phyloP scores from a whole-genome alignment of 352 stramenopile species.

The Vaucheria bursata region DNA sequence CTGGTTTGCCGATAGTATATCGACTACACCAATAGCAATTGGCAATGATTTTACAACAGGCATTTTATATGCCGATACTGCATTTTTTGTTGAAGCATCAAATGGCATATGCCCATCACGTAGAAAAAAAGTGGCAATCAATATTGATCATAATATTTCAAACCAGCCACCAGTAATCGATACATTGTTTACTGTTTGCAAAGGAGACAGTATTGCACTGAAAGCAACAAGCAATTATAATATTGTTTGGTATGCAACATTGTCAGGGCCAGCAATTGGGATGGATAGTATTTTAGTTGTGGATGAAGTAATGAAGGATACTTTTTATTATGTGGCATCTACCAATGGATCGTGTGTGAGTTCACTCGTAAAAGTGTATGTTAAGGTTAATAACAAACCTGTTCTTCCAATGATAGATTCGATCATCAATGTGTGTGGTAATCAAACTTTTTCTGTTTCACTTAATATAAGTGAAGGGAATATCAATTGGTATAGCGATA shows the following conservation, averaged over 20 bases:
- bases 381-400: slow-evolving; percentile 9
- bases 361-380: slow-evolving; percentile 8
- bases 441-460: slow-evolving; percentile 9
- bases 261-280: slow-evolving; percentile 4
- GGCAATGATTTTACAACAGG: slow-evolving; percentile 7
- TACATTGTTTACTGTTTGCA: slow-evolving; percentile 8
- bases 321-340: slow-evolving; percentile 8
- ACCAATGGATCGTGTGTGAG: slow-evolving; percentile 5
- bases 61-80: slow-evolving; percentile 8
- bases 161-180: slow-evolving; percentile 5
- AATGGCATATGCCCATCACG: slow-evolving; percentile 5
- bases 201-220: slow-evolving; percentile 6
- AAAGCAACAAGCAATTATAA: slow-evolving; percentile 9
- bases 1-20: slow-evolving; percentile 7
- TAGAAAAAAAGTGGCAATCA: slow-evolving; percentile 8
- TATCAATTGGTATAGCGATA: slow-evolving; percentile 8
- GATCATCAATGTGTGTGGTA: slow-evolving; percentile 7
- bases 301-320: slow-evolving; percentile 8
- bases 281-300: slow-evolving; percentile 9
- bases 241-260: slow-evolving; percentile 8
- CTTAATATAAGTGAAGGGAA: slow-evolving; percentile 8
- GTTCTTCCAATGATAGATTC: slow-evolving; percentile 8
- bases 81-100: slow-evolving; percentile 8
- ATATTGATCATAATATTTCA: slow-evolving; percentile 10
- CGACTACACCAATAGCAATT: slow-evolving; percentile 7